These are phyloP conservation scores for Candida insectorum DNA, from an alignment of 805 yeast species.

Conservation along the genomic window DNA sequence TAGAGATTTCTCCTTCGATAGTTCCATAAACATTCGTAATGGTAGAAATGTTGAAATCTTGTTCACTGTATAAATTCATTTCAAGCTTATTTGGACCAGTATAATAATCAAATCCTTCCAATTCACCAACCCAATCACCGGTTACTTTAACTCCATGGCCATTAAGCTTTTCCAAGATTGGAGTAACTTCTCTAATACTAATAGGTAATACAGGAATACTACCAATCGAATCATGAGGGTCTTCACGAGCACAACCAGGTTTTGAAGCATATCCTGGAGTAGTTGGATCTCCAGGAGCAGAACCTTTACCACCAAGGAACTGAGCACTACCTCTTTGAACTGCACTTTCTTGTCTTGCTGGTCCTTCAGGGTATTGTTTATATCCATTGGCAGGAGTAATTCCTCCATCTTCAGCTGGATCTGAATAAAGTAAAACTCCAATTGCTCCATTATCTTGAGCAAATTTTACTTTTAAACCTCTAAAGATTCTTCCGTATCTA, in stretches of 20 bases:
- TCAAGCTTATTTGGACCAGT: constrained; percentile 37
- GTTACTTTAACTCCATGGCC: constrained; percentile 32
- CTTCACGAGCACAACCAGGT: constrained; percentile 31
- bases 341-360: constrained; percentile 59
- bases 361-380: constrained; percentile 58
- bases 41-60: constrained; percentile 37
- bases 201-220: constrained; percentile 43
- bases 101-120: constrained; percentile 36
- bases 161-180: constrained; percentile 38
- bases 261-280: constrained; percentile 70
- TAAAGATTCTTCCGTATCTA: constrained; percentile 48
- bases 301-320: constrained; percentile 46
- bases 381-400: constrained; percentile 55
- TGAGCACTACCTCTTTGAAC: constrained; percentile 63
- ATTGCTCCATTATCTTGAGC: constrained; percentile 62
- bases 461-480: constrained; percentile 56
- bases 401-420: constrained; percentile 59
- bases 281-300: constrained; percentile 73
- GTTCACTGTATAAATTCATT: constrained; percentile 41
- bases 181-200: constrained; percentile 41
- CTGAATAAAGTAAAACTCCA: constrained; percentile 57
- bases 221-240: constrained; percentile 33
- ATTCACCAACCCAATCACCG: constrained; percentile 37
- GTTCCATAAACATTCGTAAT: constrained; percentile 44
- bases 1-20: constrained; percentile 35